Conservation (phyloP, 169 alveolate species). For the Babesia bigemina region DNA sequence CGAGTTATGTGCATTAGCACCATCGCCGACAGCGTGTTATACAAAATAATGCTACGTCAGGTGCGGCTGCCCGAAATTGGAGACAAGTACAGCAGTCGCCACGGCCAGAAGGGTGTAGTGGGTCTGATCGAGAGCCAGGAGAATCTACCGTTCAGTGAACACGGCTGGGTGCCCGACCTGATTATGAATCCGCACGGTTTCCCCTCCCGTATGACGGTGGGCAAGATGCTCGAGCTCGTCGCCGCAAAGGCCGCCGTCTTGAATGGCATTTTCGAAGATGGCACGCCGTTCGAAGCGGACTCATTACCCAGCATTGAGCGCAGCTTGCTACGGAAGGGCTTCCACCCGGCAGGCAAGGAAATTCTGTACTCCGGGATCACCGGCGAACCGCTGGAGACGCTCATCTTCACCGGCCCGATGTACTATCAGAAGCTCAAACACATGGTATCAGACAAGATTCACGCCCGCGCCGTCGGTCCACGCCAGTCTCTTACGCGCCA, state of each 20-base stretch:
- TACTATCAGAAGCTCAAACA: conserved; percentile 99
- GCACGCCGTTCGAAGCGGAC: conserved; percentile 98
- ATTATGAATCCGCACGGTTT: conserved; percentile 99
- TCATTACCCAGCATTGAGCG: conserved; percentile 84
- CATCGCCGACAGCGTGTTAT: conserved; percentile 87
- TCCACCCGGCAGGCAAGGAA: conserved; percentile 91
- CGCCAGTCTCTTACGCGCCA: conserved; percentile 96
- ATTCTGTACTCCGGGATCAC: conserved; percentile 95
- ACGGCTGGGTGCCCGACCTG: conserved; percentile 99
- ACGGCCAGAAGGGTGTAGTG: conserved; percentile 99
- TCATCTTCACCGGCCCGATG: conserved; percentile 98
- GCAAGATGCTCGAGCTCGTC: conserved; percentile 96
- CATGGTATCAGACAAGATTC: conserved; percentile 99
- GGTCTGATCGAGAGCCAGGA: conserved; percentile 98
- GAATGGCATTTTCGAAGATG: conserved; percentile 94
- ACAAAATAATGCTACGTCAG: conserved; percentile 91
- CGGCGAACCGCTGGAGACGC: conserved; percentile 97
- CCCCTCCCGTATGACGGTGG: conserved; percentile 99
- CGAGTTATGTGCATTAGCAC: conserved; percentile 92
- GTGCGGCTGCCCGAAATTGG: conserved; percentile 98
- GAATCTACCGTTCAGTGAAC: conserved; percentile 98
- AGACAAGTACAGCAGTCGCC: conserved; percentile 97
- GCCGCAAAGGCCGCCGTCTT: conserved; percentile 96
- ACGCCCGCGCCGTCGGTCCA: conserved; percentile 99
- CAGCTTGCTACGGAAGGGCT: conserved; percentile 93